A percentile compares a stretch with the other conserved stretches of the same genome.
Conservation (phyloP, 805 yeast genomes). For the Zygotorulaspora florentina region DNA sequence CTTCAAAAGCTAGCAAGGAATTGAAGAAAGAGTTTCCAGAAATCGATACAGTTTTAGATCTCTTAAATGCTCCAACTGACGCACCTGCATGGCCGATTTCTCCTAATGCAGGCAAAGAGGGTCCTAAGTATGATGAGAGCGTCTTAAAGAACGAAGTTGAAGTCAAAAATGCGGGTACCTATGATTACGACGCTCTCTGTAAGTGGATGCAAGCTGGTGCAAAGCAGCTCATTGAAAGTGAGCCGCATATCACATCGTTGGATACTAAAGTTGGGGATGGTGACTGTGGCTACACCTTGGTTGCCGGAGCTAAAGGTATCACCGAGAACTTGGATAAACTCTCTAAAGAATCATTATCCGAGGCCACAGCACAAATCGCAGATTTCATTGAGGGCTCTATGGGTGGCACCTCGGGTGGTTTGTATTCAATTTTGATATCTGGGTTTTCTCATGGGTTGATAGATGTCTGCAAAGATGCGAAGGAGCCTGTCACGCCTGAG, state of each 20-base stretch:
- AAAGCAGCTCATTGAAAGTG: slow-evolving; percentile 52
- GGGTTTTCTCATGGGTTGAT: slow-evolving; percentile 60
- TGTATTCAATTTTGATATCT: slow-evolving; percentile 79
- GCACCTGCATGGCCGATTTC: slow-evolving; percentile 74
- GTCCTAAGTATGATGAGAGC: slow-evolving; percentile 32
- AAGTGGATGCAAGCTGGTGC: slow-evolving; percentile 47
- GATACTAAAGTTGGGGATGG: slow-evolving; percentile 95
- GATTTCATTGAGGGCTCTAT: slow-evolving; percentile 83
- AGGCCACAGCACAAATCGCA: slow-evolving; percentile 65
- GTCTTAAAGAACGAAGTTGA: slow-evolving; percentile 32
- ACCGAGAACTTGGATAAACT: slow-evolving; percentile 46
- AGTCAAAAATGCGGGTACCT: slow-evolving; percentile 36
- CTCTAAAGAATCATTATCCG: slow-evolving; percentile 41
- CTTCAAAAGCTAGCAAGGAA: slow-evolving; percentile 45
- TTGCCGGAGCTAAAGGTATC: slow-evolving; percentile 74
- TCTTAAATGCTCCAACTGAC: slow-evolving; percentile 66
- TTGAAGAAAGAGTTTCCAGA: slow-evolving; percentile 34
- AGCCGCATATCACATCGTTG: slow-evolving; percentile 77
- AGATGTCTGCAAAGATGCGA: slow-evolving; percentile 21
- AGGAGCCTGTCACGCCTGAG: slow-evolving; percentile 31
- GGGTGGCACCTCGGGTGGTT: slow-evolving; percentile 98
- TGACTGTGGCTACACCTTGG: slow-evolving; percentile 91
- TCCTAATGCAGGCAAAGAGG: slow-evolving; percentile 23
- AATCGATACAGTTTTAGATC: slow-evolving; percentile 41
- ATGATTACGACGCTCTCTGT: slow-evolving; percentile 33